Base-by-base conservation (phyloP, 2,329 filamentous ascomycete genomes). In the Colletotrichum sp. region DNA sequence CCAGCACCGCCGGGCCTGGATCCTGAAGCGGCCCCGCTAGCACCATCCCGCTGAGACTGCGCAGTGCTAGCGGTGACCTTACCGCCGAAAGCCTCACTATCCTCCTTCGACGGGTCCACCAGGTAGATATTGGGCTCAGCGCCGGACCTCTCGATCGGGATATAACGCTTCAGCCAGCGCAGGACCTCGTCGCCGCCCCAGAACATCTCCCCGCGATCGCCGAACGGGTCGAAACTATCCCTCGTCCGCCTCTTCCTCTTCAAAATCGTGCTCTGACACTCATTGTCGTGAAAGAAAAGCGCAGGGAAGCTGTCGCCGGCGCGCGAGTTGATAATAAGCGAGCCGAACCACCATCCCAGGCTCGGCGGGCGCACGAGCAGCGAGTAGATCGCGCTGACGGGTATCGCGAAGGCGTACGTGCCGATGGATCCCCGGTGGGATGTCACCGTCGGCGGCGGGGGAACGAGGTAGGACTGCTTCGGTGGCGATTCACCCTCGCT, bases 291-390 rank as follows among this genome's bases (percentile, higher is more conserved):
- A 86, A 99, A 99, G 86, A 99, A 99, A 2, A 99, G 87, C 0
- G 97, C 96, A 0, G 97, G 97, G 79, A 99, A 98, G 82, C 95
- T 97, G 82, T 99, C 96, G 5, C 98, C 98, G 1, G 94, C 93
- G 15, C 94, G 90, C 2, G 95, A 95, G 83, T 99, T 99, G 86
- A 99, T 95, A 73, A 99, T 94, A 32, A 99, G 86, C 78, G 96
- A 98, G 38, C 97, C 97, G 83, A 98, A 98, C 97, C 97, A 99
- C 98, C 97, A 99, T 18, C 97, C 98, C 9, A 98, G 86, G 83
- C 95, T 98, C 7, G 97, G 98, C 5, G 96, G 96, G 3, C 97
- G 92, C 52, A 99, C 93, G 9, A 98, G 89, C 7, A 99, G 89
- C 32, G 95, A 98, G 85, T 98, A 99, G 76, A 99, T 93, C 78